These are phyloP conservation scores for Ploettnerulaceae sp. DNA, from an alignment of 2,329 filamentous ascomycete genomes.

Conservation along the genomic window DNA sequence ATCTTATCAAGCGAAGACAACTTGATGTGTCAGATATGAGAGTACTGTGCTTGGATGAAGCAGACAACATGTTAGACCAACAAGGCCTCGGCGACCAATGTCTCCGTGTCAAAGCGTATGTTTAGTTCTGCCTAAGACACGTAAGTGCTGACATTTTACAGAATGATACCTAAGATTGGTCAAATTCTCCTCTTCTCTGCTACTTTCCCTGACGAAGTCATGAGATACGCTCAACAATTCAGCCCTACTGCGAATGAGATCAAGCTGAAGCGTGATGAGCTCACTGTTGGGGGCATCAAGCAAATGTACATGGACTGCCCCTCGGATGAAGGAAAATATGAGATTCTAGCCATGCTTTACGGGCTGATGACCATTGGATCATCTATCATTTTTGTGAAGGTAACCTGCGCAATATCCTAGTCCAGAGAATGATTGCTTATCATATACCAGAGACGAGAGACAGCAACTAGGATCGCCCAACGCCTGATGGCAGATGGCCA, in stretches of 20 bases:
- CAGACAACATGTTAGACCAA: constrained; percentile 97
- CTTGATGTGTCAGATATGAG: constrained; percentile 69
- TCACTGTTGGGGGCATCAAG: constrained; percentile 95
- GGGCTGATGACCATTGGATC: constrained; percentile 94
- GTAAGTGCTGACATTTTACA: constrained; percentile 35
- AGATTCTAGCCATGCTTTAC: constrained; percentile 85
- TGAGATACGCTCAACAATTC: constrained; percentile 77
- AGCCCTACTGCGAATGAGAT: constrained; percentile 83
- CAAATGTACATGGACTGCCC: constrained; percentile 97
- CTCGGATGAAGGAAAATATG: constrained; percentile 77
- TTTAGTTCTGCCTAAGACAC: constrained; percentile 15
- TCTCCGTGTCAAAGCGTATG: constrained; percentile 78
- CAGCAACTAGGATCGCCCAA: constrained; percentile 76
- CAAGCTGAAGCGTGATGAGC: constrained; percentile 81
- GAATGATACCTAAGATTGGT: constrained; percentile 66
- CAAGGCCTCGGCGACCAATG: constrained; percentile 95
- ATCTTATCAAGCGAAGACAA: constrained; percentile 72
- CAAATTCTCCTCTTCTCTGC: constrained; percentile 95
- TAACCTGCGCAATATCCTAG: constrained; percentile 37
- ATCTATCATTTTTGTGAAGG: constrained; percentile 96
- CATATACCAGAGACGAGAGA: constrained; percentile 69
- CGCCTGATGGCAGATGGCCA: constrained; percentile 88
- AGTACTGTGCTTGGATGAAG: constrained; percentile 89
- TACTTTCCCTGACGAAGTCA: constrained; percentile 87
- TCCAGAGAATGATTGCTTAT: background rate